These are phyloP conservation scores for Leishmania braziliensis DNA, from an alignment of 208 protist genomes.

Conservation along the genomic window DNA sequence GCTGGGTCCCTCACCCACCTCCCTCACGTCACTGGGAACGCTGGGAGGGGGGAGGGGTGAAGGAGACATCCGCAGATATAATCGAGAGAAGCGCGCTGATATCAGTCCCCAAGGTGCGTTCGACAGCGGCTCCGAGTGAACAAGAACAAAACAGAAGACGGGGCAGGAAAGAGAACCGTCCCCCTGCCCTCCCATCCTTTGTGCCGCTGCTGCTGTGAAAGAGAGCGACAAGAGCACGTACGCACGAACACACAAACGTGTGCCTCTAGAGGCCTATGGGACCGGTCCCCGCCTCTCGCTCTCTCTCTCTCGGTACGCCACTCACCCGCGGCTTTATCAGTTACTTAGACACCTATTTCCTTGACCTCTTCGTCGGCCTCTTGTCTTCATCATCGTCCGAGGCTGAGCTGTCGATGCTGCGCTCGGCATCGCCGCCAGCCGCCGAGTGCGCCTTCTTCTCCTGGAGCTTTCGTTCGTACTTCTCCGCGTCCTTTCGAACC, in stretches of 20 bases:
- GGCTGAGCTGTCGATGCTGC: slow-evolving; percentile 24
- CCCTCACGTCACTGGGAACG: not conserved
- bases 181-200: not conserved
- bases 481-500: slow-evolving; percentile 69
- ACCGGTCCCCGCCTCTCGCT: not conserved
- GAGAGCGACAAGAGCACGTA: not conserved
- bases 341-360: not conserved
- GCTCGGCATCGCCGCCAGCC: slow-evolving; percentile 23
- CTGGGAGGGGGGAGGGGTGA: not conserved
- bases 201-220: not conserved
- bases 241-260: not conserved
- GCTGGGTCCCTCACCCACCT: too few species aligned
- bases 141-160: not conserved
- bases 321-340: not conserved
- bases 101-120: not conserved
- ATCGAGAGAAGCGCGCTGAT: not conserved
- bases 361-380: slow-evolving; percentile 13
- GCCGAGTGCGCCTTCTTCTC: slow-evolving; percentile 42
- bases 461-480: slow-evolving; percentile 70
- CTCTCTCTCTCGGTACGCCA: not conserved
- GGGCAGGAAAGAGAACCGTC: too few species aligned
- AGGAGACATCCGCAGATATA: not conserved
- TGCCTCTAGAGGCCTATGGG: not conserved
- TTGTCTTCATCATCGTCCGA: slow-evolving; percentile 27
- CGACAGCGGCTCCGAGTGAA: not conserved